These are phyloP conservation scores for Geranium brycei DNA, from an alignment of 345 rosid species.

Conservation along the genomic window DNA sequence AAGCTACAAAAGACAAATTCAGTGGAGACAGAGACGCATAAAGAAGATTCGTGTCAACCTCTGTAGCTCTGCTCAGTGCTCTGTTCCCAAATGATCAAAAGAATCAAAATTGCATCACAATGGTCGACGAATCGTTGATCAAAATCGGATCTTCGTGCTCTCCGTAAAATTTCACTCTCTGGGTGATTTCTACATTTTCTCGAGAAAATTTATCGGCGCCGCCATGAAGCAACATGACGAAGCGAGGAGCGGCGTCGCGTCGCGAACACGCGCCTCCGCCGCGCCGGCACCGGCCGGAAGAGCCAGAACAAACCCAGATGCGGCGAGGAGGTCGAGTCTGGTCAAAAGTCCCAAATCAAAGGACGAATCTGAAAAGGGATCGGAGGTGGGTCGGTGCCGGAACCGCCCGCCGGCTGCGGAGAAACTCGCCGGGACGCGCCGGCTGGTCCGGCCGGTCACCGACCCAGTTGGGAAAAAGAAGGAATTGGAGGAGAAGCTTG, in stretches of 20 bases:
- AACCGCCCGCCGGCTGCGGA: conserved; percentile 28
- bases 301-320: conserved; percentile 27
- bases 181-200: not conserved
- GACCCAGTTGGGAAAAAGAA: conserved; percentile 21
- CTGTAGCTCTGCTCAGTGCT: no score
- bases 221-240: conserved; percentile 5
- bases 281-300: not conserved
- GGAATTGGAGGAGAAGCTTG: conserved; percentile 44
- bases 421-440: conserved; percentile 43
- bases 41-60: no score
- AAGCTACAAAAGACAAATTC: no score
- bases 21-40: no score
- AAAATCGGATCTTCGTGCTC: no score
- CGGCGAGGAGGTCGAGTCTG: conserved; percentile 28
- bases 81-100: no score
- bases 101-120: no score
- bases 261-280: conserved; percentile 5
- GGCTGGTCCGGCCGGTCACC: conserved; percentile 12
- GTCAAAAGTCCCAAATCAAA: conserved; percentile 33
- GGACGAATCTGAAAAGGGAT: conserved; percentile 27
- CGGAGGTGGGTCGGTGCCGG: conserved; percentile 22
- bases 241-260: conserved; percentile 2
- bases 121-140: no score
- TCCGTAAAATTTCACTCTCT: not conserved
- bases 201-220: conserved; percentile 7